These are phyloP conservation scores for Stromatinia cepivora DNA, from an alignment of 2,329 filamentous ascomycete genomes.

Conservation along the genomic window DNA sequence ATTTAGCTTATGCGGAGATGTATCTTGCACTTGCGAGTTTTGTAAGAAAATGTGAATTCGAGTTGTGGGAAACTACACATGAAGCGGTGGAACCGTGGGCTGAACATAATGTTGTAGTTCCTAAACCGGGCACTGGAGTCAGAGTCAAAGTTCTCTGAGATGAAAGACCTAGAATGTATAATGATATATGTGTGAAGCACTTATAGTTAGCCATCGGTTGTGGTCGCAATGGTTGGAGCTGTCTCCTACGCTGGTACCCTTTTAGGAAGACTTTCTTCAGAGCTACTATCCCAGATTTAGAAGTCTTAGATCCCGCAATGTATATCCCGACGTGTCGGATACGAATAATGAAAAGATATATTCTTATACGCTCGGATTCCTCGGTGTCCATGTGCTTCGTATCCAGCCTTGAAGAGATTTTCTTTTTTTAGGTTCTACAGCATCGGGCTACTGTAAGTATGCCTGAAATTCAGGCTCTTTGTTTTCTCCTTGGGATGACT, in stretches of 20 bases:
- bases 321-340: neutral
- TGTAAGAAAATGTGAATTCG: slow-evolving; percentile 13
- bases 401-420: slow-evolving; percentile 1
- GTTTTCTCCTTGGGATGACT: neutral
- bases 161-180: too few species aligned
- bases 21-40: slow-evolving; percentile 21
- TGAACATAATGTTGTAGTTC: neutral
- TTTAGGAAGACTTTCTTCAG: neutral
- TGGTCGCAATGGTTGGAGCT: too few species aligned
- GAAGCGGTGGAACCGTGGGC: slow-evolving; percentile 18
- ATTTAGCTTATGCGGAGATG: slow-evolving; percentile 27
- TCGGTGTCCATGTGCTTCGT: neutral
- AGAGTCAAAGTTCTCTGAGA: slow-evolving; percentile 17
- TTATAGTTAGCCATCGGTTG: neutral
- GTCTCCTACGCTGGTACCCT: neutral
- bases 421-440: neutral
- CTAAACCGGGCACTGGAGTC: slow-evolving; percentile 14
- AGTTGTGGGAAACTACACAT: slow-evolving; percentile 12
- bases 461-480: neutral
- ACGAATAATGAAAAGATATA: neutral
- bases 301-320: neutral
- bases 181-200: neutral
- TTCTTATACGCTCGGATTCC: slow-evolving; percentile 16
- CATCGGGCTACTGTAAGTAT: neutral
- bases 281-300: neutral